A percentile compares a stretch with the other conserved stretches of the same genome.
These are phyloP conservation scores for Boletus sensibilis DNA, from an alignment of 768 basidiomycete genomes.

Conservation along the genomic window DNA sequence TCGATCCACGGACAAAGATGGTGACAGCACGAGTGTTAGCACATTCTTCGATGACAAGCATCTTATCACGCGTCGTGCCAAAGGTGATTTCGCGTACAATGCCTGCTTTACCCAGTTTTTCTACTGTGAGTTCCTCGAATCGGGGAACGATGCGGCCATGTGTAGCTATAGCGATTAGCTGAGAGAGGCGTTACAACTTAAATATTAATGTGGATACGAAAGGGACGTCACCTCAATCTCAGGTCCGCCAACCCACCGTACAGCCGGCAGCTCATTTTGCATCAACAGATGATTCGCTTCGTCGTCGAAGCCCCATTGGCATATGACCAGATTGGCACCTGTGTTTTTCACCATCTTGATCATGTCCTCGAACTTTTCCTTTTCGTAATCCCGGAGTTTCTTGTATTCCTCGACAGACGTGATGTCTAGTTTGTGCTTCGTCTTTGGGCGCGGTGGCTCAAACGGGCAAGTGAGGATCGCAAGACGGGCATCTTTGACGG, in stretches of 20 bases:
- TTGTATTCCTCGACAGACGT: constrained; percentile 96
- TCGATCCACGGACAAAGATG: constrained; percentile 94
- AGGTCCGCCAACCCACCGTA: constrained; percentile 98
- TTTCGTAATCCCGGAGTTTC: constrained; percentile 91
- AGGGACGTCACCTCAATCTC: constrained; percentile 81
- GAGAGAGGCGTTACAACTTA: not conserved
- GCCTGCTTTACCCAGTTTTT: constrained; percentile 92
- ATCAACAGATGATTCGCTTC: constrained; percentile 97
- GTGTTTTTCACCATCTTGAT: constrained; percentile 94
- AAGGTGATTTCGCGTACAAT: constrained; percentile 93
- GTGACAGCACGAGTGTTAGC: constrained; percentile 96
- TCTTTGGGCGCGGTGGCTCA: constrained; percentile 98
- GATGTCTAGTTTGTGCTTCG: constrained; percentile 98
- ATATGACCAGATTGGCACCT: constrained; percentile 97
- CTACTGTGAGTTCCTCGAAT: constrained; percentile 90
- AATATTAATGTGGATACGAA: not conserved
- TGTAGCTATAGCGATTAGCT: constrained; percentile 98
- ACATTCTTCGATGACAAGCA: constrained; percentile 99
- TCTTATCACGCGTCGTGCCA: constrained; percentile 98
- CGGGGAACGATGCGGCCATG: constrained; percentile 97
- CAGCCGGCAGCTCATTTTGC: constrained; percentile 97
- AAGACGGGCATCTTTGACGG: constrained; percentile 83
- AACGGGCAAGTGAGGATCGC: constrained; percentile 99
- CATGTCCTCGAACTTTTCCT: constrained; percentile 96
- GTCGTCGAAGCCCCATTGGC: constrained; percentile 99